phyloP scores from a whole-genome alignment of 106 monocot species.

The Iris macrosiphon region DNA sequence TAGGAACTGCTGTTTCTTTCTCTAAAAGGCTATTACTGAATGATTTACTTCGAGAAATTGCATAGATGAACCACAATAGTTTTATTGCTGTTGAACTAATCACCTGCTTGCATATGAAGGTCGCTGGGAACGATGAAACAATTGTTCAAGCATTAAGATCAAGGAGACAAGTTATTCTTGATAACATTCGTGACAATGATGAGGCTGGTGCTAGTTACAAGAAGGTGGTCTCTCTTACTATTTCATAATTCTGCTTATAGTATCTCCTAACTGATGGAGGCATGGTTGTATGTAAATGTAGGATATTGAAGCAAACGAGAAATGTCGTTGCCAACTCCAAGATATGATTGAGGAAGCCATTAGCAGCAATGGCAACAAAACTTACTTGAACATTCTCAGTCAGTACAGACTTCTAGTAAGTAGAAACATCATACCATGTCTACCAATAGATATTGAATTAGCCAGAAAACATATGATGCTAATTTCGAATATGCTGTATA shows the following conservation, averaged over 20 bases:
- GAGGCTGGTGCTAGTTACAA: constrained; percentile 82
- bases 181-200: constrained; percentile 96
- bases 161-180: constrained; percentile 93
- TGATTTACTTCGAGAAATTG: too few species aligned
- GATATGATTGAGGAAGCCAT: constrained; percentile 94
- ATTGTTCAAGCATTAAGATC: constrained; percentile 53
- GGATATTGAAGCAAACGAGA: constrained; percentile 94
- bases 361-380: constrained; percentile 78
- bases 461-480: background rate
- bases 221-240: constrained; percentile 43
- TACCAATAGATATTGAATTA: too few species aligned
- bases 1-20: too few species aligned
- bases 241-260: background rate
- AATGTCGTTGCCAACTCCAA: constrained; percentile 63
- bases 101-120: constrained; percentile 14
- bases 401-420: constrained; percentile 93
- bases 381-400: constrained; percentile 91
- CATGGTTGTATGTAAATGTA: constrained; percentile 13
- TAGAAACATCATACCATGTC: background rate
- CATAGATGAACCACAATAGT: too few species aligned
- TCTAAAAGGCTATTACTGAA: too few species aligned
- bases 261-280: background rate
- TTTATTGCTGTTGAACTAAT: background rate
- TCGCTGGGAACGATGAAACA: constrained; percentile 43
- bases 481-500: background rate